A percentile compares a stretch with the other conserved stretches of the same genome.
phyloP scores from a whole-genome alignment of 2,329 filamentous ascomycete species.

The Xylaria sp. region DNA sequence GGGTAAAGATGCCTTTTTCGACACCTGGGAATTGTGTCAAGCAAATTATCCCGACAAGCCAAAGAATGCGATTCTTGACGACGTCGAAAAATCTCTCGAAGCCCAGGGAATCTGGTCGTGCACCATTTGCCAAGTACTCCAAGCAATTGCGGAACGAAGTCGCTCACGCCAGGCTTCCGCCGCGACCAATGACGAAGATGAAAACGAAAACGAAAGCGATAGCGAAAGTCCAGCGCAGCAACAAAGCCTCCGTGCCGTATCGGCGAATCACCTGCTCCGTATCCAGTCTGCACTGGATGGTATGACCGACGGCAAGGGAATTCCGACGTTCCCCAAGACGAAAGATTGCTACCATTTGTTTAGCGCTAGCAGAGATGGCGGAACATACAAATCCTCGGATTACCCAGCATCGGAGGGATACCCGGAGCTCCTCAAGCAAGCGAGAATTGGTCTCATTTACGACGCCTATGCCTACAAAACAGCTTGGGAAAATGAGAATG shows the following conservation, averaged over 20 bases:
- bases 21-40: background rate
- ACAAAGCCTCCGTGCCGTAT: background rate
- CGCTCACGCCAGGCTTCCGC: background rate
- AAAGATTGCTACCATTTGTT: background rate
- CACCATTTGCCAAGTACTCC: background rate
- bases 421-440: background rate
- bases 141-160: background rate
- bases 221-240: background rate
- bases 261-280: background rate
- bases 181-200: background rate
- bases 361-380: background rate
- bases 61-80: background rate
- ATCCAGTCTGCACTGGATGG: background rate
- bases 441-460: background rate
- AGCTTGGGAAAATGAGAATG: background rate
- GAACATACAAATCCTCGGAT: background rate
- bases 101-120: background rate
- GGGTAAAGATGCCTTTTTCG: background rate
- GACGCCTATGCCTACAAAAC: background rate
- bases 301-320: background rate
- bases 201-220: background rate
- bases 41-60: background rate
- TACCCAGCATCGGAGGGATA: background rate
- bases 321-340: background rate
- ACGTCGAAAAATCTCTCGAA: background rate